Conservation (phyloP, 768 basidiomycete species). For the Trichaptum fuscoviolaceum region DNA sequence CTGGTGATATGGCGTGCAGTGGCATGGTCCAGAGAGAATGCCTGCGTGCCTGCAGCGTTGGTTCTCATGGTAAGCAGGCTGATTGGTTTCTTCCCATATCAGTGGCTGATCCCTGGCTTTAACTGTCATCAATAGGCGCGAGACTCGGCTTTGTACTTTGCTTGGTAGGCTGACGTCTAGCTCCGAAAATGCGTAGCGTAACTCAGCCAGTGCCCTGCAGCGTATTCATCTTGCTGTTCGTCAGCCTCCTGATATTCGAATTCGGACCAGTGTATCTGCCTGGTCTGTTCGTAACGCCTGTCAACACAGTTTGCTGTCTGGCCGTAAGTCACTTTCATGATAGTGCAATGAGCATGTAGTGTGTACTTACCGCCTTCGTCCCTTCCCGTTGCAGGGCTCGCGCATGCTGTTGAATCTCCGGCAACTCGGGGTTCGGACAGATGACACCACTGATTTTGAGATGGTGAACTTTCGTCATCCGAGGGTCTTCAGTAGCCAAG, state of each 20-base stretch:
- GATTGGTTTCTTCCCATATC: not conserved
- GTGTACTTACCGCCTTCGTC: too few species aligned
- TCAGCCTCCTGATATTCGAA: constrained; percentile 13
- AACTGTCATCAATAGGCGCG: constrained; percentile 10
- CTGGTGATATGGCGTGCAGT: constrained; percentile 8
- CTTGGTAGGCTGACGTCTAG: constrained; percentile 9
- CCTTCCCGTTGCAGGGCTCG: constrained; percentile 7
- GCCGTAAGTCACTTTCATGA: constrained; percentile 4
- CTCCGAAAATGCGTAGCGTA: not conserved
- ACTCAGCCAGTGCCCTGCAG: not conserved
- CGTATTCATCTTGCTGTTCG: constrained; percentile 12
- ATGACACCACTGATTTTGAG: not conserved
- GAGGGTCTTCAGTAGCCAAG: not conserved
- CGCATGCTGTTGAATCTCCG: constrained; percentile 12
- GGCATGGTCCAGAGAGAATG: constrained; percentile 5
- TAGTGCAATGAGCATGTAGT: too few species aligned
- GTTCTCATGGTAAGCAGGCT: constrained; percentile 9
- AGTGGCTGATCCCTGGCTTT: too few species aligned
- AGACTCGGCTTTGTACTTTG: constrained; percentile 12
- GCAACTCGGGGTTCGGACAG: not conserved
- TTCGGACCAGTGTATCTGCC: constrained; percentile 11
- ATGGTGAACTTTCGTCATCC: not conserved
- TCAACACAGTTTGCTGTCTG: constrained; percentile 13
- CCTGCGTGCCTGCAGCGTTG: constrained; percentile 8
- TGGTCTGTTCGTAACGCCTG: constrained; percentile 11